Conservation (phyloP, 228 moss, liverwort and hornwort species). For the Sphagnum magellanicum region DNA sequence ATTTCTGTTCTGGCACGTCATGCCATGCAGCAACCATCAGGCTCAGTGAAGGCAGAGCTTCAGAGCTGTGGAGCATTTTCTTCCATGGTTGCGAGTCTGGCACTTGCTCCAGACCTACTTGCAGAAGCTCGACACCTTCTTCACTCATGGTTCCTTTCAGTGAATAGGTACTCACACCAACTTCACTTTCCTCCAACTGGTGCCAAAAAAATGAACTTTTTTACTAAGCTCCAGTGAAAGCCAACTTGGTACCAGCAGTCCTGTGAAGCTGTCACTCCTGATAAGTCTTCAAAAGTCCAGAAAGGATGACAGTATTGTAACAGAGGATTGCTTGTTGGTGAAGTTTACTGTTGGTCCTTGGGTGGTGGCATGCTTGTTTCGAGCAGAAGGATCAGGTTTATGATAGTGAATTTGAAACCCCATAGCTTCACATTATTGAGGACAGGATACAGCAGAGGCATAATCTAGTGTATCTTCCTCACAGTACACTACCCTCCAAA, state of each 20-base stretch:
- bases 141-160: slow-evolving; percentile 53
- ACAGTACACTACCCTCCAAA: not conserved
- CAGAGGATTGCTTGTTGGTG: not conserved
- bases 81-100: slow-evolving; percentile 47
- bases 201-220: not conserved
- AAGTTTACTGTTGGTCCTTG: not conserved
- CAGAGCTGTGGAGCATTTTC: slow-evolving; percentile 22
- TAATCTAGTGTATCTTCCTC: slow-evolving; percentile 12
- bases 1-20: slow-evolving; percentile 51
- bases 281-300: too few species aligned
- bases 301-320: too few species aligned
- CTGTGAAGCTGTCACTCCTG: too few species aligned
- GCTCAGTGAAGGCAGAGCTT: slow-evolving; percentile 32
- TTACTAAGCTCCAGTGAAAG: not conserved
- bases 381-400: not conserved
- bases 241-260: not conserved
- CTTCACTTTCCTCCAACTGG: not conserved
- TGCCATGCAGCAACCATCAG: slow-evolving; percentile 35
- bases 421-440: not conserved
- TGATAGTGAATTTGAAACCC: not conserved
- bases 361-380: not conserved
- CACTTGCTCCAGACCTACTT: slow-evolving; percentile 63
- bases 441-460: slow-evolving; percentile 7
- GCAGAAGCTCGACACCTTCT: slow-evolving; percentile 60
- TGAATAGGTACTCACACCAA: slow-evolving; percentile 29